Evolutionary conservation across 2,329 filamentous ascomycete genomes (phyloP).

Genomic region (Fusarium sp.): DNA sequence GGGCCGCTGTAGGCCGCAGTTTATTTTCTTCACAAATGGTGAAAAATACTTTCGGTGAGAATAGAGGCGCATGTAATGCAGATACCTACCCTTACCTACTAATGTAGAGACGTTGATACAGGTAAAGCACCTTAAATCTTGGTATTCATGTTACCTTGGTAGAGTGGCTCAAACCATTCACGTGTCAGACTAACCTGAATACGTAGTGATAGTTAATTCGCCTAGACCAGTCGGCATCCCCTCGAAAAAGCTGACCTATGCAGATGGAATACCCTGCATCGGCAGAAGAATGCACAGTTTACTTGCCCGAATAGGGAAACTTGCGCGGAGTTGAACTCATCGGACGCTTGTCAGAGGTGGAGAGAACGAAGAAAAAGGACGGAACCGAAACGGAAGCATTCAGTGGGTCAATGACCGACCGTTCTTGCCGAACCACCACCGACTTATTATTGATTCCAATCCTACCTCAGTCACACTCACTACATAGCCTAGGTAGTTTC

Average conservation of each 20-base stretch:
- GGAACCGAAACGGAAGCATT: constrained; percentile 41
- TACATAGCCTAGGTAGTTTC: constrained; percentile 3
- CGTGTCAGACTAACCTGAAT: constrained; percentile 10
- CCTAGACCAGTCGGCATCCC: constrained; percentile 7
- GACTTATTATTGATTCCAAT: constrained; percentile 23
- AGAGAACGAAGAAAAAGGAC: constrained; percentile 21
- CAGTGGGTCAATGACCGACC: constrained; percentile 40
- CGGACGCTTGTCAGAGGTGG: background rate
- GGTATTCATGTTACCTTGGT: background rate
- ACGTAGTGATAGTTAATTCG: background rate
- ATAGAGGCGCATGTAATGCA: background rate
- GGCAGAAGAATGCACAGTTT: constrained; percentile 17
- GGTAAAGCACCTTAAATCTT: background rate
- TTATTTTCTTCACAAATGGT: background rate
- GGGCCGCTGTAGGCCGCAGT: constrained; percentile 23
- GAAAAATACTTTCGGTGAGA: background rate
- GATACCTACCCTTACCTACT: no score
- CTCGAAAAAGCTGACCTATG: background rate
- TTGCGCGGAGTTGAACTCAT: constrained; percentile 23
- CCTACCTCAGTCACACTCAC: constrained; percentile 12
- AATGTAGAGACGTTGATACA: constrained; percentile 1
- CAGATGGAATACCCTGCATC: constrained; percentile 10
- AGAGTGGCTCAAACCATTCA: constrained; percentile 18
- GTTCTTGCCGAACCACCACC: constrained; percentile 42
- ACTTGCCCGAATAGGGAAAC: constrained; percentile 33